phyloP scores from a whole-genome alignment of 176 grass and related monocot species.

The Triticum dicoccoides region DNA sequence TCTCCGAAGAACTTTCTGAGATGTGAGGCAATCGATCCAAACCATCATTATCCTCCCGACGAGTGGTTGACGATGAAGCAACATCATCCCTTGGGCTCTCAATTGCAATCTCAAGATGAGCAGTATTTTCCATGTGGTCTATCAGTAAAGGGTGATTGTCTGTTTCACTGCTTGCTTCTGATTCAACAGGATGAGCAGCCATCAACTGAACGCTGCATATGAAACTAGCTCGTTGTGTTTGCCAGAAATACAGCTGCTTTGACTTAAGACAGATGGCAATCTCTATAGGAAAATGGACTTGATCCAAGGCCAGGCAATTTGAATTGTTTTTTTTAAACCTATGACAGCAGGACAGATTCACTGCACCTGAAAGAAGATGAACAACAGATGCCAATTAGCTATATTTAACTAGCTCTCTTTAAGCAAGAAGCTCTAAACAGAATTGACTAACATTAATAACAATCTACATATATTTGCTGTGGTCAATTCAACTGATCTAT shows the following conservation, averaged over 20 bases:
- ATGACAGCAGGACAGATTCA: not conserved
- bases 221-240: constrained; percentile 12
- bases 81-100: constrained; percentile 49
- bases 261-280: not conserved
- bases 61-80: constrained; percentile 54
- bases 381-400: not conserved
- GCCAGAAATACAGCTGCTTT: constrained; percentile 19
- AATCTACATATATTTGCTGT: not conserved
- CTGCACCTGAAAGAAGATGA: constrained; percentile 28
- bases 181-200: constrained; percentile 40
- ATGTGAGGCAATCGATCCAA: constrained; percentile 27
- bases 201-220: constrained; percentile 47
- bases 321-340: not conserved
- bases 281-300: constrained; percentile 5
- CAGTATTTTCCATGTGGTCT: constrained; percentile 38
- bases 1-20: constrained; percentile 33
- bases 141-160: constrained; percentile 49
- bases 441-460: not conserved
- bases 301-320: not conserved
- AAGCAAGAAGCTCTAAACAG: not conserved
- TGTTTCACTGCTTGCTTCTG: constrained; percentile 28
- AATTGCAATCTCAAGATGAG: constrained; percentile 45
- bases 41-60: constrained; percentile 27
- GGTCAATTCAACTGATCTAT: not conserved
- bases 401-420: constrained; percentile 8